phyloP scores from a whole-genome alignment of 768 basidiomycete species.

The Baorangia bicolor region DNA sequence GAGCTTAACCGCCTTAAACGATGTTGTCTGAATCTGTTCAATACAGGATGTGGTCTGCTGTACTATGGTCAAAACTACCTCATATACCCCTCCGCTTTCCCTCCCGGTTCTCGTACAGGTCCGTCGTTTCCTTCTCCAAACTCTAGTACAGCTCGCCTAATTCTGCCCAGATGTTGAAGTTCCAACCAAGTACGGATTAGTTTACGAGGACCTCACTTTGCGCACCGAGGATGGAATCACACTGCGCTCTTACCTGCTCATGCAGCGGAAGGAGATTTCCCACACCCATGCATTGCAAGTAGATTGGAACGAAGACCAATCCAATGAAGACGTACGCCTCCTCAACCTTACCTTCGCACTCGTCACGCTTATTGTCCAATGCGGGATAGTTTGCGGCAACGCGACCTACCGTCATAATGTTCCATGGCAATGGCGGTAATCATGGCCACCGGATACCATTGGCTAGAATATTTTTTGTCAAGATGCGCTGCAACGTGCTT shows the following conservation, averaged over 20 bases:
- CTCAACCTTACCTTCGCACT: background rate
- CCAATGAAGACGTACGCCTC: conserved; percentile 58
- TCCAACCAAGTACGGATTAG: conserved; percentile 68
- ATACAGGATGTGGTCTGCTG: conserved; percentile 65
- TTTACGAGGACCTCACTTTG: conserved; percentile 74
- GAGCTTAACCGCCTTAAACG: background rate
- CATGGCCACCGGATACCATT: conserved; percentile 89
- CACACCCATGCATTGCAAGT: conserved; percentile 34
- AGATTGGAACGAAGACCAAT: conserved; percentile 38
- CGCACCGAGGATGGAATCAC: conserved; percentile 69
- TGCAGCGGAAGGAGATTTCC: conserved; percentile 54
- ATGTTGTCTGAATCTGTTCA: background rate
- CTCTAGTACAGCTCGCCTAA: background rate
- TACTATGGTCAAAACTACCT: conserved; percentile 87
- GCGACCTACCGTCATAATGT: conserved; percentile 88
- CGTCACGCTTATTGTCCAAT: background rate
- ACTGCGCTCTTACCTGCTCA: conserved; percentile 75
- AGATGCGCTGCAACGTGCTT: conserved; percentile 89
- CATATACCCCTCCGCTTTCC: conserved; percentile 86
- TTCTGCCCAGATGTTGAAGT: conserved; percentile 57
- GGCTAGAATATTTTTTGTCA: conserved; percentile 75
- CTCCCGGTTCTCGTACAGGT: conserved; percentile 80
- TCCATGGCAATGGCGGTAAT: conserved; percentile 90
- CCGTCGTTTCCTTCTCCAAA: conserved; percentile 13
- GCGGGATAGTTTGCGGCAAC: conserved; percentile 39